A percentile compares a stretch with the other conserved stretches of the same genome.
phyloP scores from a whole-genome alignment of 768 basidiomycete genomes.

The Kwoniella mangroviensis region DNA sequence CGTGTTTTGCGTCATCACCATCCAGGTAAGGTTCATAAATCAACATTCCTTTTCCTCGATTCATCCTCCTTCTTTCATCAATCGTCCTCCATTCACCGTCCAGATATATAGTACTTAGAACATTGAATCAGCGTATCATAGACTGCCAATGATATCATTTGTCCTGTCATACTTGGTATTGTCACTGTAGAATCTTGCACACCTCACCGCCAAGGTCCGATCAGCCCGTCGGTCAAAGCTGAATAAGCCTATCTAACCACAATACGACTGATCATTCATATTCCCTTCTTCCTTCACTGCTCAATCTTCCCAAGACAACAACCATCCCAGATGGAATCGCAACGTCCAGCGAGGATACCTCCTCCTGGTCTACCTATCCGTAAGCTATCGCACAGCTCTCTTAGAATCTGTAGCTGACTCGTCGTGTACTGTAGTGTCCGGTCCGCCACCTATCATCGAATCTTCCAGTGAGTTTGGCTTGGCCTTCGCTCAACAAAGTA shows the following conservation, averaged over 20 bases:
- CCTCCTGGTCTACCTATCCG: conserved; percentile 47
- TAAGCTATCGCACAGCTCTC: conserved; percentile 17
- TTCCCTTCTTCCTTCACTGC: not conserved
- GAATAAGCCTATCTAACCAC: not conserved
- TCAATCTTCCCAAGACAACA: not conserved
- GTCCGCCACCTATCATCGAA: conserved; percentile 51
- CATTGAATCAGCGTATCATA: not conserved
- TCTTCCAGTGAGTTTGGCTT: conserved; percentile 38
- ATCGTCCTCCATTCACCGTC: not conserved
- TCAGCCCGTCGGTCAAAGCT: conserved; percentile 12
- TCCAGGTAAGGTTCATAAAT: not conserved
- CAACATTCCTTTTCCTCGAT: not conserved
- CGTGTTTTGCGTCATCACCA: conserved; percentile 7
- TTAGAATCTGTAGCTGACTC: conserved; percentile 3
- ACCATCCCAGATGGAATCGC: conserved; percentile 13
- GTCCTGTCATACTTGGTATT: too few relatives aligned
- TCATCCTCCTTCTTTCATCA: not conserved
- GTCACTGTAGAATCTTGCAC: too few relatives aligned
- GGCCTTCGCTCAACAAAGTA: not conserved
- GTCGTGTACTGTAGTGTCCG: conserved; percentile 43
- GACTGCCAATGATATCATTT: not conserved
- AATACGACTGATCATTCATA: not conserved
- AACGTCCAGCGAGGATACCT: conserved; percentile 27
- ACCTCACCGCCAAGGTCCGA: not conserved
- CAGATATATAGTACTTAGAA: not conserved